These are phyloP conservation scores for Pseudogymnoascus verrucosus DNA, from an alignment of 2,329 filamentous ascomycete species.

Conservation along the genomic window DNA sequence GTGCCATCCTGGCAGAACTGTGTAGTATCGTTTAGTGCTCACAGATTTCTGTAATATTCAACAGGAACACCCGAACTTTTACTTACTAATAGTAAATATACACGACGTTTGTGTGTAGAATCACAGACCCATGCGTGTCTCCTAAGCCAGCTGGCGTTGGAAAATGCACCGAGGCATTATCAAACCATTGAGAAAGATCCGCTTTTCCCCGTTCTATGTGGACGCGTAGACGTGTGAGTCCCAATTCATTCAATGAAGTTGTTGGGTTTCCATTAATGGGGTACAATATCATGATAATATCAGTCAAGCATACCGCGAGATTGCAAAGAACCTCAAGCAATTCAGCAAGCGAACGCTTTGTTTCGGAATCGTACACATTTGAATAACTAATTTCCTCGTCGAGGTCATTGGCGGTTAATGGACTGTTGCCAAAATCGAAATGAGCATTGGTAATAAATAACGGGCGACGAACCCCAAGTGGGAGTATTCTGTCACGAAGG, in stretches of 20 bases:
- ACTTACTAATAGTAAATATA: constrained; percentile 46
- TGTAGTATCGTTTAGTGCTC: background rate
- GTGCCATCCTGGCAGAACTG: constrained; percentile 36
- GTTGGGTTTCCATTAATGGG: constrained; percentile 31
- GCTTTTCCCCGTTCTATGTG: constrained; percentile 31
- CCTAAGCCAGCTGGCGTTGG: constrained; percentile 31
- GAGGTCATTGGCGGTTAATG: constrained; percentile 36
- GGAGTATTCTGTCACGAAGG: constrained; percentile 42
- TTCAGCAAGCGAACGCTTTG: constrained; percentile 37
- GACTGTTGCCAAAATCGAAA: constrained; percentile 36
- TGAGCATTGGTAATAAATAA: constrained; percentile 41
- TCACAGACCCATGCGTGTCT: constrained; percentile 33
- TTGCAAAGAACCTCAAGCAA: constrained; percentile 39
- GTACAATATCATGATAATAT: constrained; percentile 39
- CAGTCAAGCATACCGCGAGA: constrained; percentile 39
- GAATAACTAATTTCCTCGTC: constrained; percentile 38
- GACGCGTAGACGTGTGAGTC: constrained; percentile 10
- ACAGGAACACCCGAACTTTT: too few relatives aligned
- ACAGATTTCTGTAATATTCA: background rate
- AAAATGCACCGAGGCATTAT: constrained; percentile 31
- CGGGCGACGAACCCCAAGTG: constrained; percentile 41
- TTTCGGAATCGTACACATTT: constrained; percentile 37
- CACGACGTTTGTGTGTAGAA: constrained; percentile 40
- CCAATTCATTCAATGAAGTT: background rate
- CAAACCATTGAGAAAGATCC: constrained; percentile 34